Evolutionary conservation across 768 basidiomycete genomes (phyloP), one percentile per base, ranked within the genome.

Genomic region (Suillus bovinus): DNA sequence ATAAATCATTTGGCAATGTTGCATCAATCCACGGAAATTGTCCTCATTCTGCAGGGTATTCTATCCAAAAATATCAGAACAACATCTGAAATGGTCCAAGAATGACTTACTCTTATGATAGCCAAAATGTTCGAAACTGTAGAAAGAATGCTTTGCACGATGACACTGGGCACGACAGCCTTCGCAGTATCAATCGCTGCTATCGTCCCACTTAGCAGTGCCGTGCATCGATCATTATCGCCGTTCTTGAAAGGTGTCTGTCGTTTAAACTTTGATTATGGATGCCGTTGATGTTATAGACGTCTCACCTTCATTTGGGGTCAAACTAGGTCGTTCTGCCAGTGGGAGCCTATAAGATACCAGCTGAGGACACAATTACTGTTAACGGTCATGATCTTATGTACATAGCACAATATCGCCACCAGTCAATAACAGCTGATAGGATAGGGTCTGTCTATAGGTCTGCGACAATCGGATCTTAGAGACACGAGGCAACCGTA

Each of bases 391-490:
- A 55, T 55, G 34, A 55, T 36, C 34, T 55, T 38, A 38, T 55
- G 36, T 16, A 38, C 34, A 55, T 38, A 9, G 34, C 22, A 55
- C 22, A 17, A 5, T 33, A 54, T 36, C 34, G 22, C 53, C 34
- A 36, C 16, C 22, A 27, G 34, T 22, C 54, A 38, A 36, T 22
- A 38, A 1, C 34, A 36, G 5, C 54, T 24, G 10, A 24, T 36
- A 36, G 53, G 52, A 54, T 54, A 54, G 52, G 52, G 31, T 34
- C n/a, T n/a, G n/a, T n/a, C n/a, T n/a, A n/a, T n/a, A n/a, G n/a
- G n/a, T n/a, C n/a, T n/a, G n/a, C n/a, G n/a, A n/a, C n/a, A n/a
- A n/a, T n/a, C n/a, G n/a, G n/a, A n/a, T n/a, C n/a, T n/a, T n/a
- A n/a, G n/a, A n/a, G n/a, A n/a, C n/a, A n/a, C n/a, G n/a, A n/a